Evolutionary conservation across 169 alveolate species (phyloP), one percentile per base, ranked within the genome.

Genomic region (Plasmodium cynomolgi): DNA sequence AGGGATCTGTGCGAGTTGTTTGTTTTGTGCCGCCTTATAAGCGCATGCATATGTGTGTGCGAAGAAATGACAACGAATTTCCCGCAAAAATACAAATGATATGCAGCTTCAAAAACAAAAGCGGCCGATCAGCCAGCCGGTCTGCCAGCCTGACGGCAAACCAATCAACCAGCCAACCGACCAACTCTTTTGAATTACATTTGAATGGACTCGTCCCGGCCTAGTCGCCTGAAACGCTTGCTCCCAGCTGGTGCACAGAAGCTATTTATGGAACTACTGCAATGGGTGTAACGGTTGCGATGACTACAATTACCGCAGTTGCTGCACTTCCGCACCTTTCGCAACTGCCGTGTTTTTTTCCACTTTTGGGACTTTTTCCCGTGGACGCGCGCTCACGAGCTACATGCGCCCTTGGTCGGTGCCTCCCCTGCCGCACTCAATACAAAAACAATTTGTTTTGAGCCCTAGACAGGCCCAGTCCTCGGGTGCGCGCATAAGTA

Each of bases 401-500:
- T 58, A 3, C 74, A 58, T 58, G 31, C 29, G 29, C 74, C 74
- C 74, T n/a, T 58, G 74, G 7, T 17, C 29, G 29, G 33, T 58
- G 29, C 74, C 74, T 58, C 74, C 29, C 23, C 11, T 3, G 33
- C 39, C 39, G 13, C 37, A 68, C 77, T 23, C 77, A 68, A 68
- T 68, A 68, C 77, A 68, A 68, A 68, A 68, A 68, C 77, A 68
- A 68, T 68, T 68, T 68, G 77, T 7, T 20, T 20, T 68, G 77
- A 68, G n/a, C 15, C 77, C 77, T 26, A 68, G 77, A 68, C 31
- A 68, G 37, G 39, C 41, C 39, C 39, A 68, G 7, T 68, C 77
- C n/a, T 1, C 77, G 15, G 15, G 77, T 23, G 77, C 77, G 5
- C 37, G 6, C 77, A 9, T 23, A 23, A 33, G 75, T 9, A 62